Evolutionary conservation across 345 rosid genomes (phyloP).

Genomic region (Brassica cretica): DNA sequence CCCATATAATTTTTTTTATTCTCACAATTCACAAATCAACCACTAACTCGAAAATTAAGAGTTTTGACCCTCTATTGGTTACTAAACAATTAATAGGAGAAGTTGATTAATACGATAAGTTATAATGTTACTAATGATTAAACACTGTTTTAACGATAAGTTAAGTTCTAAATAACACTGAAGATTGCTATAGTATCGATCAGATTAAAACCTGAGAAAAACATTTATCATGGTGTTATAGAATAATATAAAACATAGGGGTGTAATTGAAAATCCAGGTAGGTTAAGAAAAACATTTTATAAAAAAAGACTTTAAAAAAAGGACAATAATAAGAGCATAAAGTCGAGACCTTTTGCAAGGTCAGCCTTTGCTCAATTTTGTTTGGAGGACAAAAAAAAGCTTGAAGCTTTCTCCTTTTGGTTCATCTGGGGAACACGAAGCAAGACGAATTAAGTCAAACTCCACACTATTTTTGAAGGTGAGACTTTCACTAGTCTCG

Average conservation of each 20-base stretch:
- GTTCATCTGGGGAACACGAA: neutral
- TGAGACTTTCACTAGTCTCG: slow-evolving; percentile 23
- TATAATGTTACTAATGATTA: no score
- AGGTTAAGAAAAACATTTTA: neutral
- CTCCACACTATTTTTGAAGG: slow-evolving; percentile 33
- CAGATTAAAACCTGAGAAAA: neutral
- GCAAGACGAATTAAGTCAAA: slow-evolving; percentile 30
- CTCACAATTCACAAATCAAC: neutral
- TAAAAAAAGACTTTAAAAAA: neutral
- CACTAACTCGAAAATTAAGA: neutral
- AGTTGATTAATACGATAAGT: neutral
- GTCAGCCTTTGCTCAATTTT: neutral
- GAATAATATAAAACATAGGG: neutral
- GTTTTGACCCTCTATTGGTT: neutral
- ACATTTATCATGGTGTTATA: neutral
- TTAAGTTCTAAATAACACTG: neutral
- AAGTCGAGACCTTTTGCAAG: neutral
- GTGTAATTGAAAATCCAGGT: neutral
- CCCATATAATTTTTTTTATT: neutral
- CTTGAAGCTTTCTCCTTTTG: slow-evolving; percentile 21
- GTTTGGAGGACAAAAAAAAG: neutral
- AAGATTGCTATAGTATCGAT: neutral
- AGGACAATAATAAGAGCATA: neutral
- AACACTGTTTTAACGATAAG: neutral
- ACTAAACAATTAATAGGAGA: neutral